A percentile compares a stretch with the other conserved stretches of the same genome.
phyloP scores from a whole-genome alignment of 2,329 filamentous ascomycete genomes.

The Tolypocladium amazonense region DNA sequence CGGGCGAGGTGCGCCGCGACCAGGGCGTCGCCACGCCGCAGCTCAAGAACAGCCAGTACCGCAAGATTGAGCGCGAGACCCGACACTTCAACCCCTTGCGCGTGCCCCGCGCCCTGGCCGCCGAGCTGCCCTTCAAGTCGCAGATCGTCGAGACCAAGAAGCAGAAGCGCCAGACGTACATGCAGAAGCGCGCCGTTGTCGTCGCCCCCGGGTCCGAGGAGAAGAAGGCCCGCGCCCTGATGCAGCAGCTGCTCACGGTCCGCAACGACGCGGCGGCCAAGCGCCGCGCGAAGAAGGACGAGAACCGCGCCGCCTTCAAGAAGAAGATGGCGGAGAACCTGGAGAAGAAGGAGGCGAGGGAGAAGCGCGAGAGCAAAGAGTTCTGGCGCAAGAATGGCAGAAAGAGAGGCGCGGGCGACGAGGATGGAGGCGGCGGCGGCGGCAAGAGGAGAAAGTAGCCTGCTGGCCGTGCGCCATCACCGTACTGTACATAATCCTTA shows the following conservation, averaged over 20 bases:
- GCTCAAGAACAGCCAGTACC: conserved; percentile 78
- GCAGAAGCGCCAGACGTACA: conserved; percentile 73
- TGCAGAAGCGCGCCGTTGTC: conserved; percentile 93
- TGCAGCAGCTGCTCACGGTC: conserved; percentile 88
- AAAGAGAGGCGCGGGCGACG: conserved; percentile 40
- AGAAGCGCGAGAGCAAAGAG: conserved; percentile 86
- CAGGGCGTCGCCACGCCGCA: conserved; percentile 66
- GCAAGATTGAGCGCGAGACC: conserved; percentile 50
- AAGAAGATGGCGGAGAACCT: conserved; percentile 72
- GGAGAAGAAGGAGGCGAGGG: conserved; percentile 76
- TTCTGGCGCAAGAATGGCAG: conserved; percentile 88
- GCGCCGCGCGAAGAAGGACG: conserved; percentile 76
- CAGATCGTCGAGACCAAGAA: conserved; percentile 77
- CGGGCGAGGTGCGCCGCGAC: conserved; percentile 77
- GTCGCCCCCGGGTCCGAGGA: conserved; percentile 72
- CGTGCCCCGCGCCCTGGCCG: conserved; percentile 70
- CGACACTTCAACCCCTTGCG: conserved; percentile 71
- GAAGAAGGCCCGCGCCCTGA: conserved; percentile 74
- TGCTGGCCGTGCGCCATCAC: not conserved
- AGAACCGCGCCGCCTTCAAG: conserved; percentile 67
- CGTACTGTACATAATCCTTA: not conserved
- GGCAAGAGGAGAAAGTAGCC: conserved; percentile 21
- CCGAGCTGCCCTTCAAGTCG: conserved; percentile 81
- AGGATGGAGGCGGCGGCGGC: conserved; percentile 17
- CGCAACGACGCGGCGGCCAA: conserved; percentile 85